Conservation (phyloP, 345 rosid species). For the Salix viminalis region DNA sequence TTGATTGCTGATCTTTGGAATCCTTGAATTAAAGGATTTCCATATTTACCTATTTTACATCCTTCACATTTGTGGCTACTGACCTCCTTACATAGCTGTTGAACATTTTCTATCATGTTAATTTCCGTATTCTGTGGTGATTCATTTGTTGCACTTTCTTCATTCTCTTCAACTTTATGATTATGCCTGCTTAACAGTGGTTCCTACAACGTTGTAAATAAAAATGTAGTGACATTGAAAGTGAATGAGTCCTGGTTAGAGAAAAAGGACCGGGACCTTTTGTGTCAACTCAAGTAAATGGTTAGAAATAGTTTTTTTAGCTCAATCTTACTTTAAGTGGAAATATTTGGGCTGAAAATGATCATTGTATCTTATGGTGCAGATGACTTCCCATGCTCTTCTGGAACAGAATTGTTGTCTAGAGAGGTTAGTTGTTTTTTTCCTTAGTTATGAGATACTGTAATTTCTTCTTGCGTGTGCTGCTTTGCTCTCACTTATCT, state of each 20-base stretch:
- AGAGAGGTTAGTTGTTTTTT: conserved; percentile 31
- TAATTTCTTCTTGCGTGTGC: not conserved
- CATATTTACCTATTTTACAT: not conserved
- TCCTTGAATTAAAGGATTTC: not conserved
- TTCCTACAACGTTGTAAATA: no score
- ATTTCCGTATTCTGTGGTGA: not conserved
- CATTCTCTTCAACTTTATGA: not conserved
- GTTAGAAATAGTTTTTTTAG: not conserved
- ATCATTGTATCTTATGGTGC: conserved; percentile 18
- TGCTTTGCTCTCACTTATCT: not conserved
- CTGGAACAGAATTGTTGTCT: conserved; percentile 27
- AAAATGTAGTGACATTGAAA: not conserved
- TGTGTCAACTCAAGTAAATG: not conserved
- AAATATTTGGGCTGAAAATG: not conserved
- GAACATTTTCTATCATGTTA: not conserved
- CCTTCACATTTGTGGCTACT: not conserved
- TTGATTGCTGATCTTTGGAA: not conserved
- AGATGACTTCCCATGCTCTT: conserved; percentile 43
- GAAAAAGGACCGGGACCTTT: not conserved
- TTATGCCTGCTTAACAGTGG: not conserved
- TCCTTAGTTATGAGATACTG: not conserved
- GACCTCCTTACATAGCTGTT: not conserved
- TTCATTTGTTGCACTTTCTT: not conserved
- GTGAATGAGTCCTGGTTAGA: not conserved
- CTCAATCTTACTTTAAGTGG: not conserved